A percentile compares a stretch with the other conserved stretches of the same genome.
Conservation (phyloP, 2,329 filamentous ascomycete species). For the Sporothrix pallida region DNA sequence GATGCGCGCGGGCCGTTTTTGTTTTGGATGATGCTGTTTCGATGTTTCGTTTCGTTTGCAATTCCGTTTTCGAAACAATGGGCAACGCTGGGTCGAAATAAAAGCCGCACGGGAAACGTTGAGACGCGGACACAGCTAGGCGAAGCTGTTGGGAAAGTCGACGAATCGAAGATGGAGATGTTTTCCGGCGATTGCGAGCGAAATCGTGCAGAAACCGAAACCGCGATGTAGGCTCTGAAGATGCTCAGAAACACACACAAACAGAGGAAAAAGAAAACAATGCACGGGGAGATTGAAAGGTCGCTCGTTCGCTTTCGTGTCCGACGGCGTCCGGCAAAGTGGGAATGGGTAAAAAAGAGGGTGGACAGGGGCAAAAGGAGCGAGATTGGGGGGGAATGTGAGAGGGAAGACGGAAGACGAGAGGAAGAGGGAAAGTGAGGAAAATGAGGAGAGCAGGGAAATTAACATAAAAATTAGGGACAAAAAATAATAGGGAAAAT, state of each 20-base stretch:
- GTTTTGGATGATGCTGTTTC: background rate
- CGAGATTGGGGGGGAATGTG: conserved; percentile 9
- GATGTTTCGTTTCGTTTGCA: conserved; percentile 16
- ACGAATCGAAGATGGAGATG: background rate
- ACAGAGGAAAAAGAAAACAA: background rate
- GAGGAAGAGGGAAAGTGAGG: background rate
- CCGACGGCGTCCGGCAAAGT: conserved; percentile 21
- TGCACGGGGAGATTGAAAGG: conserved; percentile 13
- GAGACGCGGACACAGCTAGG: background rate
- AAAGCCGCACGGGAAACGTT: conserved; percentile 5
- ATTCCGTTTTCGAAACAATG: conserved; percentile 1
- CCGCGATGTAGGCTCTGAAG: conserved; percentile 15
- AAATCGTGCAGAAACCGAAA: background rate
- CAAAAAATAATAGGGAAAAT: conserved; percentile 27
- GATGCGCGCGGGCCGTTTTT: background rate
- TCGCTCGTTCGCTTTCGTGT: conserved; percentile 26
- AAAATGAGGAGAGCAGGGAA: conserved; percentile 29
- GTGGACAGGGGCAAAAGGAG: background rate
- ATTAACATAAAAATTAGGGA: conserved; percentile 27
- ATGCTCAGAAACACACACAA: conserved; percentile 1
- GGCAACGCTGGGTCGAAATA: background rate
- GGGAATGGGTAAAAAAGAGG: conserved; percentile 7
- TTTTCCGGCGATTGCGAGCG: background rate
- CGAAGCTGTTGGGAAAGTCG: background rate
- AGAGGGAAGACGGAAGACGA: background rate